Percentiles rank a stretch among this genome's conserved stretches.
Conservation (phyloP, 306 rosid species). For the peach (Prunus persica) region Prunus_persica_NCBIv2 NC_034012.1:2286001-2286500, state of each 20-base stretch:
- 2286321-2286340: background rate
- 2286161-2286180: constrained; percentile 92
- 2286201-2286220: background rate
- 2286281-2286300: background rate
- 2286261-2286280: background rate
- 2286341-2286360: background rate
- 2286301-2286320: background rate
- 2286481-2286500: background rate
- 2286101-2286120: constrained; percentile 89
- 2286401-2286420: background rate
- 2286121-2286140: constrained; percentile 84
- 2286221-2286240: background rate
- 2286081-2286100: constrained; percentile 42
- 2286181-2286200: constrained; percentile 58
- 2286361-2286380: background rate
- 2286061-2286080: constrained; percentile 58
- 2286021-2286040: constrained; percentile 56
- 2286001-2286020: constrained; percentile 52
- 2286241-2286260: background rate
- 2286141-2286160: constrained; percentile 86
- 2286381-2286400: background rate
- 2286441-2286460: background rate
- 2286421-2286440: background rate
- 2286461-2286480: background rate
- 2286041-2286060: constrained; percentile 59